Evolutionary conservation across 495 filamentous ascomycete species (phyloP).

Genomic region (Cudoniella acicularis): DNA sequence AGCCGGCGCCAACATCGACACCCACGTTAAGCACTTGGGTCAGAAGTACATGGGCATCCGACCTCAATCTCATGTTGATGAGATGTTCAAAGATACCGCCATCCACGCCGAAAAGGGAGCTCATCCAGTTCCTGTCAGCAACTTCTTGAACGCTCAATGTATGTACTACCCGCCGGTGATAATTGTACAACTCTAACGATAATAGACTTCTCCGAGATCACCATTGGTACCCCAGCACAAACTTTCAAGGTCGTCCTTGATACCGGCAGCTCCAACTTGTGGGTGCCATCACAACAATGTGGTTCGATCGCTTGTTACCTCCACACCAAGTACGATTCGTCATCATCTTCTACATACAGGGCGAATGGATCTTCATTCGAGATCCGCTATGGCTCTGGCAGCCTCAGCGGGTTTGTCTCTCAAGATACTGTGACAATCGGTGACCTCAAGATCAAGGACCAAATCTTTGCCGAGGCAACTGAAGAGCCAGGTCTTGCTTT

Average conservation of each 20-base stretch:
- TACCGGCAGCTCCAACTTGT: conserved; percentile 98
- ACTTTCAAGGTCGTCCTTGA: conserved; percentile 98
- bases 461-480: conserved; percentile 95
- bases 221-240: conserved; percentile 88
- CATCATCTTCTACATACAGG: conserved; percentile 86
- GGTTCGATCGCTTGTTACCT: conserved; percentile 98
- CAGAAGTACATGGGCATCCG: conserved; percentile 93
- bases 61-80: conserved; percentile 62
- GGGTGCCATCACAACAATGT: conserved; percentile 90
- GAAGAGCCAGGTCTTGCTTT: conserved; percentile 93
- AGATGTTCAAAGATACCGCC: conserved; percentile 73
- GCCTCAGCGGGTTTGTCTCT: conserved; percentile 90
- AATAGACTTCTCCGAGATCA: conserved; percentile 93
- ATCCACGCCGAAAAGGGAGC: conserved; percentile 57
- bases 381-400: conserved; percentile 95
- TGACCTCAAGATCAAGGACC: conserved; percentile 78
- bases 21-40: conserved; percentile 75
- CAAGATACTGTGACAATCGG: conserved; percentile 83
- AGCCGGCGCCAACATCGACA: conserved; percentile 78
- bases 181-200: conserved; percentile 20
- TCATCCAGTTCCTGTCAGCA: conserved; percentile 86
- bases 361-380: conserved; percentile 88
- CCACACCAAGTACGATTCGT: conserved; percentile 93
- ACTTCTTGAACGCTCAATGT: conserved; percentile 99
- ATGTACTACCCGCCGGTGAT: conserved; percentile 33